phyloP scores from a whole-genome alignment of 495 filamentous ascomycete genomes.

The Penicillium coffeae region DNA sequence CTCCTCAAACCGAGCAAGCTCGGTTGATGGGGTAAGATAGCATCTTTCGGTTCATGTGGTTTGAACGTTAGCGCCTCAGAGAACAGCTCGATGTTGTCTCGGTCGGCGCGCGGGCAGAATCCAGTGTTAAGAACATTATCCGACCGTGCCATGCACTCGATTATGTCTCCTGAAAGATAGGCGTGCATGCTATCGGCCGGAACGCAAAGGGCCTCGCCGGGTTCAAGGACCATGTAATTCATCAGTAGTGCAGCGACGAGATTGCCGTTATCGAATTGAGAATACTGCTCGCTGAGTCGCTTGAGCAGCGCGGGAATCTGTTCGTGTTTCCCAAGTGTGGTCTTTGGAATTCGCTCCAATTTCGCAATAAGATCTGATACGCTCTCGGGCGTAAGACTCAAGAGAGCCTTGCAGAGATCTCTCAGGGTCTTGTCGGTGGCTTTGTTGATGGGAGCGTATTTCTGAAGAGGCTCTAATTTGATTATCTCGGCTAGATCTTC shows the following conservation, averaged over 20 bases:
- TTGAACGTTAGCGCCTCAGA: constrained; percentile 54
- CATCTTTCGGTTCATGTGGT: constrained; percentile 51
- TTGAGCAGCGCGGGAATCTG: constrained; percentile 59
- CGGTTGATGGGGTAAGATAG: constrained; percentile 39
- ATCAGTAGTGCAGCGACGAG: constrained; percentile 60
- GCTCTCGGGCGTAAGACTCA: constrained; percentile 47
- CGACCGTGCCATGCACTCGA: constrained; percentile 78
- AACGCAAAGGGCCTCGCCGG: constrained; percentile 65
- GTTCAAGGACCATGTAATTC: constrained; percentile 63
- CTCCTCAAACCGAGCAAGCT: constrained; percentile 47
- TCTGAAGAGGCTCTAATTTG: constrained; percentile 43
- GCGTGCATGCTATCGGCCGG: constrained; percentile 75
- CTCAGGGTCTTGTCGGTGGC: constrained; percentile 58
- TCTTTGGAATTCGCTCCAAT: constrained; percentile 39
- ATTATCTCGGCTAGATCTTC: constrained; percentile 55
- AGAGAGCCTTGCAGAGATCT: constrained; percentile 49
- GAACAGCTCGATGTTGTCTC: constrained; percentile 59
- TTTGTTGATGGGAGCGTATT: constrained; percentile 45
- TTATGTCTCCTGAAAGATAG: constrained; percentile 72
- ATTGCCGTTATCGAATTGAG: constrained; percentile 46
- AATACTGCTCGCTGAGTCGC: constrained; percentile 59
- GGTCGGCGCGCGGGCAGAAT: constrained; percentile 62
- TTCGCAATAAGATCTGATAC: constrained; percentile 45
- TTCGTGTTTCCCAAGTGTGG: constrained; percentile 43
- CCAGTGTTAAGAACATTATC: constrained; percentile 73